Conservation (phyloP, 1,139 yeast species). For the Geotrichum restrictum region DNA sequence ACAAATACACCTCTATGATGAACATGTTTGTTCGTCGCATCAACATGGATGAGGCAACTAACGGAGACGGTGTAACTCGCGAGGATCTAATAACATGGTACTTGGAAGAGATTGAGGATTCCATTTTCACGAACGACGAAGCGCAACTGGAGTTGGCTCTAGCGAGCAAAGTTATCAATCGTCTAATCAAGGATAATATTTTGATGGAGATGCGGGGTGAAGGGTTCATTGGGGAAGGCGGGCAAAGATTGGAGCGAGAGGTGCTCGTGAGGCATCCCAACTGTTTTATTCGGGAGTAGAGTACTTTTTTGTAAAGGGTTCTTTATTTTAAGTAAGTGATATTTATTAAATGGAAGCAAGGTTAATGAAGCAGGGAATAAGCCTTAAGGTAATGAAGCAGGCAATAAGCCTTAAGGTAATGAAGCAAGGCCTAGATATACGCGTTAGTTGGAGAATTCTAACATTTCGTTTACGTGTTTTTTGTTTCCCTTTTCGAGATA, state of each 20-base stretch:
- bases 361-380: background rate
- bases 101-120: conserved; percentile 68
- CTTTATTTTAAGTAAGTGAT: background rate
- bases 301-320: background rate
- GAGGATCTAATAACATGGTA: conserved; percentile 76
- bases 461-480: background rate
- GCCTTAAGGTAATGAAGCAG: background rate
- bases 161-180: conserved; percentile 74
- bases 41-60: conserved; percentile 43
- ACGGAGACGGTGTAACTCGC: conserved; percentile 64
- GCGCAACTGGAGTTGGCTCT: conserved; percentile 66
- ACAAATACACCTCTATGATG: conserved; percentile 81
- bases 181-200: conserved; percentile 81
- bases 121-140: conserved; percentile 64
- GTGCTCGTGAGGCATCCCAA: conserved; percentile 87
- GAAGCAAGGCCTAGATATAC: conserved; percentile 2
- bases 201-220: conserved; percentile 76
- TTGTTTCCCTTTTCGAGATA: background rate
- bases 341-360: background rate
- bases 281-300: conserved; percentile 19
- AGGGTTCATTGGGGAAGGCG: conserved; percentile 40
- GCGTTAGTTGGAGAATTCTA: background rate
- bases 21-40: conserved; percentile 71
- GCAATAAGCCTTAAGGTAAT: too few relatives aligned
- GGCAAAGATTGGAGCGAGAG: conserved; percentile 37